Conservation (phyloP, 2,329 filamentous ascomycete species). For the Fusarium pseudograminearum region DNA sequence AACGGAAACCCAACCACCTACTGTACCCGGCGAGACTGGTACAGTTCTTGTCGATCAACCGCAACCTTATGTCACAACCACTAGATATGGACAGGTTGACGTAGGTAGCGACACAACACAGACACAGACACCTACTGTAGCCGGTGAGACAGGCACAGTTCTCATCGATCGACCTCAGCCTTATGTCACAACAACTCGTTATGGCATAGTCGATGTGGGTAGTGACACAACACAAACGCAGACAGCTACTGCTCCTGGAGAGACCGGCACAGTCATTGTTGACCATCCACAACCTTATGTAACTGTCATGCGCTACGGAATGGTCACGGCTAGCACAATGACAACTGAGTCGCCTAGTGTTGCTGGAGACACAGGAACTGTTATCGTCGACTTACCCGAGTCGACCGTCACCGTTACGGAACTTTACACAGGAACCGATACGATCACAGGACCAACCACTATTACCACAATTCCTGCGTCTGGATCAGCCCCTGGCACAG, state of each 20-base stretch:
- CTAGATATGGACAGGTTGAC: not conserved
- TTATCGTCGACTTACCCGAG: not conserved
- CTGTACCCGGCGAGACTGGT: not conserved
- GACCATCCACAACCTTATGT: not conserved
- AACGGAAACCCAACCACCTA: not conserved
- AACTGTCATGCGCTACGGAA: not conserved
- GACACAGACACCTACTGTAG: rapidly evolving
- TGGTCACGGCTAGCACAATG: not conserved
- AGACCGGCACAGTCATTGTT: not conserved
- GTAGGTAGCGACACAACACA: not conserved
- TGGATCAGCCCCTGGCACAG: not conserved
- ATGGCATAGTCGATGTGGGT: not conserved
- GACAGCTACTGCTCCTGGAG: not conserved
- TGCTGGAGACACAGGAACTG: slow-evolving; percentile 4
- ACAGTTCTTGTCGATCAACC: not conserved
- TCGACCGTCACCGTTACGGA: slow-evolving; percentile 6
- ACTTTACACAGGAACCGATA: slow-evolving; percentile 1
- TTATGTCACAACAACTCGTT: not conserved
- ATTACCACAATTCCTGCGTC: not conserved
- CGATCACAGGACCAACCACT: not conserved
- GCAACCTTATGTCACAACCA: not conserved
- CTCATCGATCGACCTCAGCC: not conserved
- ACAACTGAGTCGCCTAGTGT: not conserved
- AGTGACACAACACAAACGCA: not conserved
- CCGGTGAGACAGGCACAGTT: not conserved